phyloP scores from a whole-genome alignment of 2,329 filamentous ascomycete species.

The Talaromyces rugulosus region DNA sequence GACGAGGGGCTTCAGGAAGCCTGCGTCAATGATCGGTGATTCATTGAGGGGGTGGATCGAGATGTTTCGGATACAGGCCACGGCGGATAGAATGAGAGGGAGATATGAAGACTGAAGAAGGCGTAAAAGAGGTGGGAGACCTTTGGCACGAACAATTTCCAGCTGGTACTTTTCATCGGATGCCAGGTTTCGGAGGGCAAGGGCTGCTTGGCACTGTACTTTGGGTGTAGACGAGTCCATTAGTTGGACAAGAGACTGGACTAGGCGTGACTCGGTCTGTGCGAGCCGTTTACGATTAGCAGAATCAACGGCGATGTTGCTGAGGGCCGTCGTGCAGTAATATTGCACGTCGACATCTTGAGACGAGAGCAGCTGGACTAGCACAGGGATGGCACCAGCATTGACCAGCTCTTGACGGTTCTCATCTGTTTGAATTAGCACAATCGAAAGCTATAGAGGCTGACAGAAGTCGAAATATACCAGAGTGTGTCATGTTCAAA shows the following conservation, averaged over 20 bases:
- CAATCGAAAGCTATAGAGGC: slow-evolving; percentile 12
- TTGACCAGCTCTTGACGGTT: slow-evolving; percentile 97
- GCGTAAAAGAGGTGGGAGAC: slow-evolving; percentile 77
- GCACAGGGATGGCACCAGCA: slow-evolving; percentile 93
- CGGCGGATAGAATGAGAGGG: slow-evolving; percentile 90
- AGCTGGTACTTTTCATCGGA: slow-evolving; percentile 99
- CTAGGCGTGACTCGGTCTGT: slow-evolving; percentile 82
- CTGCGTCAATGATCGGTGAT: slow-evolving; percentile 96
- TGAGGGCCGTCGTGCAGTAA: slow-evolving; percentile 96
- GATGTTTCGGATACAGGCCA: slow-evolving; percentile 97
- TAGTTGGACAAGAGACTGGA: slow-evolving; percentile 88
- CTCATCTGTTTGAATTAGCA: slow-evolving; percentile 62
- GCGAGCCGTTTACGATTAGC: slow-evolving; percentile 88
- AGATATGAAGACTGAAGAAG: slow-evolving; percentile 93
- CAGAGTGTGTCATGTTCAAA: slow-evolving; percentile 98
- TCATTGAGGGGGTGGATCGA: slow-evolving; percentile 98
- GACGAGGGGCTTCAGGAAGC: slow-evolving; percentile 89
- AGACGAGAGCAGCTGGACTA: slow-evolving; percentile 90
- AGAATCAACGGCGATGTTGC: slow-evolving; percentile 94
- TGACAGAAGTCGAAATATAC: slow-evolving; percentile 47
- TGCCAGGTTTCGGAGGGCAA: slow-evolving; percentile 89
- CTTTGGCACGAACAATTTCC: slow-evolving; percentile 87
- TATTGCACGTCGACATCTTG: slow-evolving; percentile 97
- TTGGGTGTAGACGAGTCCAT: slow-evolving; percentile 98
- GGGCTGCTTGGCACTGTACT: slow-evolving; percentile 93